A percentile compares a stretch with the other conserved stretches of the same genome.
phyloP scores from a whole-genome alignment of 805 yeast genomes.

The Ogataea degrootiae region DNA sequence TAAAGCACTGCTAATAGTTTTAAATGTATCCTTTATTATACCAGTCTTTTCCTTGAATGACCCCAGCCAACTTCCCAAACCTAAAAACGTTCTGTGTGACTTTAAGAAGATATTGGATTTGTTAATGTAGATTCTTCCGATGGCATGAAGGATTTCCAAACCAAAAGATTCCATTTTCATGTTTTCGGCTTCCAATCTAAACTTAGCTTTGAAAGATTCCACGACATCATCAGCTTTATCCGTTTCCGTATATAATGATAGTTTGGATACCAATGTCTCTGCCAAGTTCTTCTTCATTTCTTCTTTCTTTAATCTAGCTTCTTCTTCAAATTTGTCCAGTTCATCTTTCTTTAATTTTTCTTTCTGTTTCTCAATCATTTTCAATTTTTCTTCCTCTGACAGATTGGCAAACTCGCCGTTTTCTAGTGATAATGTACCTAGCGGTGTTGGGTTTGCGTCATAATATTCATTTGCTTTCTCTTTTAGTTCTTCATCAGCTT shows the following conservation, averaged over 20 bases:
- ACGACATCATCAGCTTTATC: conserved; percentile 58
- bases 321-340: conserved; percentile 67
- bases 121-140: conserved; percentile 72
- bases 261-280: conserved; percentile 40
- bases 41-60: conserved; percentile 81
- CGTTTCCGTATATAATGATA: conserved; percentile 51
- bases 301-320: conserved; percentile 57
- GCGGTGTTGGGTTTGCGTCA: conserved; percentile 37
- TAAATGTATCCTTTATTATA: conserved; percentile 77
- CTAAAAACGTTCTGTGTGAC: conserved; percentile 71
- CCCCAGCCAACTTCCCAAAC: conserved; percentile 79
- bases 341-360: conserved; percentile 44
- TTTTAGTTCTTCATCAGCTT: conserved; percentile 26
- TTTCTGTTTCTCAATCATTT: conserved; percentile 25
- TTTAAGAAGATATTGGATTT: conserved; percentile 72
- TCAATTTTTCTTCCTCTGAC: conserved; percentile 26
- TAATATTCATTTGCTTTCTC: conserved; percentile 43
- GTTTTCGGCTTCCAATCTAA: conserved; percentile 64
- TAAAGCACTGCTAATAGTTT: conserved; percentile 74
- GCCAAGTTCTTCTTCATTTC: conserved; percentile 48
- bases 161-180: conserved; percentile 96
- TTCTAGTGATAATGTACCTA: conserved; percentile 21
- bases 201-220: conserved; percentile 45
- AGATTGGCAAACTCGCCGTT: conserved; percentile 20
- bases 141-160: conserved; percentile 73